Evolutionary conservation across 2,329 filamentous ascomycete genomes (phyloP), one percentile per base, ranked within the genome.

Genomic region (Claviceps arundinis): DNA sequence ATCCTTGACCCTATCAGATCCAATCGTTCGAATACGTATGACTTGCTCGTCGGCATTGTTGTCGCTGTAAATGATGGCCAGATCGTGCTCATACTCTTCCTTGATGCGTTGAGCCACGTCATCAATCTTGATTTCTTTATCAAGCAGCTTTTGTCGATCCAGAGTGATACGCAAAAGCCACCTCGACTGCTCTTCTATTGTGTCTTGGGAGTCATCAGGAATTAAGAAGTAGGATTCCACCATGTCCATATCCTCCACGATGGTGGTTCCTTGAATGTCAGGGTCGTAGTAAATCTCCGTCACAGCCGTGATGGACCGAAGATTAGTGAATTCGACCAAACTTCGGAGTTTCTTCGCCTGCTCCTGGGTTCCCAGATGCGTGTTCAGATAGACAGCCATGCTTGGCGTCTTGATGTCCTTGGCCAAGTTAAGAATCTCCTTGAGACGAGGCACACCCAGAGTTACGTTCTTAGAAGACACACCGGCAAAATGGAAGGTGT

Each of bases 401-500:
- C 89, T 90, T 2, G 93, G 93, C 0, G 93, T 98, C 77, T 97
- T 98, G 75, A 98, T 96, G 70, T 97, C 94, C 60, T 86, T 90
- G 0, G 94, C 93, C 54, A 98, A 83, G 68, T 98, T 98, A 53
- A 98, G 78, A 81, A 98, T 98, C 73, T 98, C 93, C 78, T 98
- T 98, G 48, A 98, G 81, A 82, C 93, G 91, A 44, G 93, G 93
- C 44, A 98, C 93, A 89, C 93, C 93, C 48, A 98, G 84, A 0
- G 93, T 98, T 52, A 98, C 91, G 77, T 98, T 98, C 84, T 98
- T 98, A 24, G 91, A 95, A 40, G 94, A 95, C 55, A 98, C 89
- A 95, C 93, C 93, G 69, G 93, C 90, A 69, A 98, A 98, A 77
- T 98, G 93, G 85, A 98, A 98, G 24, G 93, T 98, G 73, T 98